Evolutionary conservation across 352 stramenopile genomes (phyloP).

Genomic region (Pythium oligandrum): DNA sequence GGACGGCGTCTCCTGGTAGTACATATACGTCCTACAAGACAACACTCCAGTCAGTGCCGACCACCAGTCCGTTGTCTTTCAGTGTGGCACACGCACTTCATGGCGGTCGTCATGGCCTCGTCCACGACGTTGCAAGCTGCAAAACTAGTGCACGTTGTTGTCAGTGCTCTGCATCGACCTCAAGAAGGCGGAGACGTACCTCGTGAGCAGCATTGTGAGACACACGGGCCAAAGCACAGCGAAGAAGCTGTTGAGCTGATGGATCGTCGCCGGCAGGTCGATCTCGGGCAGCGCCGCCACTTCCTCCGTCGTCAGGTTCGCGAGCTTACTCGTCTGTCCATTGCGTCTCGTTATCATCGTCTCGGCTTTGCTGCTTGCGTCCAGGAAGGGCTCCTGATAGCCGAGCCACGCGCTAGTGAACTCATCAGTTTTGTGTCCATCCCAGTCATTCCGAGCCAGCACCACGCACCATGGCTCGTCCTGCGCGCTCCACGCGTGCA

Average conservation of each 20-base stretch:
- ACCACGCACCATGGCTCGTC: background rate
- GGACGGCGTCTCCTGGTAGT: conserved; percentile 53
- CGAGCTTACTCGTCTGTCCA: background rate
- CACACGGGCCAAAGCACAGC: conserved; percentile 69
- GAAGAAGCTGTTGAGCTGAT: conserved; percentile 73
- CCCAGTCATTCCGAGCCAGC: background rate
- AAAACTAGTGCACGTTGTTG: conserved; percentile 24
- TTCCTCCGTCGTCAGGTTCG: conserved; percentile 10
- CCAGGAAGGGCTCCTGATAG: conserved; percentile 40
- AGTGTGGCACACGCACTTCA: conserved; percentile 36
- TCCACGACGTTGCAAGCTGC: conserved; percentile 44
- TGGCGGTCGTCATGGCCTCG: conserved; percentile 34
- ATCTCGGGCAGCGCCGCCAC: conserved; percentile 5
- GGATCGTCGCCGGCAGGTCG: conserved; percentile 34
- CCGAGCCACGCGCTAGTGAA: background rate
- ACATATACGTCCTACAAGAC: conserved; percentile 60
- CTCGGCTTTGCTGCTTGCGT: background rate
- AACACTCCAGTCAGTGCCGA: too few species aligned
- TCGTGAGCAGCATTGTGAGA: conserved; percentile 66
- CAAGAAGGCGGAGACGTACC: conserved; percentile 10
- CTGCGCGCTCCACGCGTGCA: conserved; percentile 10
- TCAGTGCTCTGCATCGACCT: too few species aligned
- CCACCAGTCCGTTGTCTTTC: too few species aligned
- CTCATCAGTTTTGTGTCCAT: background rate
- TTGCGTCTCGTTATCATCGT: too few species aligned